Conservation (phyloP, 768 basidiomycete species). For the Boletus sp. region DNA sequence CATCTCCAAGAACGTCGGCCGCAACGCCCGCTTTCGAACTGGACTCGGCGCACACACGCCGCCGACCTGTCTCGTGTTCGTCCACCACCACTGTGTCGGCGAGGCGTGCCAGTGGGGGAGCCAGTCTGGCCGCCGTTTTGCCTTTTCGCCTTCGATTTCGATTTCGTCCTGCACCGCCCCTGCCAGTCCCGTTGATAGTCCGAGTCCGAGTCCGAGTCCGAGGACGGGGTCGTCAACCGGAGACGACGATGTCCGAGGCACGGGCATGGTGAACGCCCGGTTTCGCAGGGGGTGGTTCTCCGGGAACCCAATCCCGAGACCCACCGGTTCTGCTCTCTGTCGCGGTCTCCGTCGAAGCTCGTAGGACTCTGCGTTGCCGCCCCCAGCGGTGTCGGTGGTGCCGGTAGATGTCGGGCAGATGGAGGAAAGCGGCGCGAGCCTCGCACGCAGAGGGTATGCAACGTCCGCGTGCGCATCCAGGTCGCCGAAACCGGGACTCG, state of each 20-base stretch:
- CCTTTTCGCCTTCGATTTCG: too few relatives aligned
- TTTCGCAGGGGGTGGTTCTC: constrained; percentile 18
- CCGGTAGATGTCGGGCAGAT: background rate
- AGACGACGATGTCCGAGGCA: background rate
- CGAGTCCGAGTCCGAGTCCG: too few relatives aligned
- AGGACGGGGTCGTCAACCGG: background rate
- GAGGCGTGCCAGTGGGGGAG: constrained; percentile 6
- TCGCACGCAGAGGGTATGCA: background rate
- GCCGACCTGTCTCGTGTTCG: background rate
- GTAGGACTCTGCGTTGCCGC: background rate
- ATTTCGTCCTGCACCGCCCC: too few relatives aligned
- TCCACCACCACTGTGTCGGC: background rate
- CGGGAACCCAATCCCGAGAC: constrained; percentile 28
- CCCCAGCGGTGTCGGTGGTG: too few relatives aligned
- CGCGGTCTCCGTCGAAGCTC: constrained; percentile 15
- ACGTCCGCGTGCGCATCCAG: background rate
- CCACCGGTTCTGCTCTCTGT: constrained; percentile 10
- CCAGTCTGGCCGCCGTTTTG: background rate
- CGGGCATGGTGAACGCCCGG: constrained; percentile 22
- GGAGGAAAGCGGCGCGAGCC: background rate
- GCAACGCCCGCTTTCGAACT: constrained; percentile 1
- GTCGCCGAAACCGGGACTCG: background rate
- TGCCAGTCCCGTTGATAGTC: background rate
- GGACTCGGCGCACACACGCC: background rate
- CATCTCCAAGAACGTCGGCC: constrained; percentile 14